These are phyloP conservation scores for Candida sphagnicola DNA, from an alignment of 805 yeast genomes.

Conservation along the genomic window DNA sequence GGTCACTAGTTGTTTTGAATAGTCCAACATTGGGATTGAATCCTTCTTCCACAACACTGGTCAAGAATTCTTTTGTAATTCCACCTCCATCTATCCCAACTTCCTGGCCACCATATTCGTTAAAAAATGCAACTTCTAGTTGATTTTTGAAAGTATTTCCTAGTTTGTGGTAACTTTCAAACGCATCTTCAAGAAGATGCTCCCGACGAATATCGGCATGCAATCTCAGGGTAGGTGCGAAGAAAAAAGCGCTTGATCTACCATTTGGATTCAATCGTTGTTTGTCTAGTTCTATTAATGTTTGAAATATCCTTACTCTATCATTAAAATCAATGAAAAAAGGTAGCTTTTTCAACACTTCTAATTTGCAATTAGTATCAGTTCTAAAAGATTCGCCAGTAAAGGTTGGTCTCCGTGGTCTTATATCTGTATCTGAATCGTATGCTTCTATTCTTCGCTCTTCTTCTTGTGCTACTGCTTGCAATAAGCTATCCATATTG, in stretches of 20 bases:
- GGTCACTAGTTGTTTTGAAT: slow-evolving; percentile 42
- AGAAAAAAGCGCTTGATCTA: slow-evolving; percentile 9
- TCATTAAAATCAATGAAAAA: slow-evolving; percentile 74
- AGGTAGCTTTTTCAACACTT: slow-evolving; percentile 62
- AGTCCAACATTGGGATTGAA: slow-evolving; percentile 42
- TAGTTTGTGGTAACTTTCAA: slow-evolving; percentile 45
- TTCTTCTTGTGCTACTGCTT: slow-evolving; percentile 41
- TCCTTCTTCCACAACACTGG: slow-evolving; percentile 65
- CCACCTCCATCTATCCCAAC: slow-evolving; percentile 98
- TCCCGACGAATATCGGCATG: slow-evolving; percentile 66
- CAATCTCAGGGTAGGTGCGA: slow-evolving; percentile 18
- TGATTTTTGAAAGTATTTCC: slow-evolving; percentile 57
- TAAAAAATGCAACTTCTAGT: slow-evolving; percentile 62
- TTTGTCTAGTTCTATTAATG: slow-evolving; percentile 55
- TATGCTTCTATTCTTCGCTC: slow-evolving; percentile 17
- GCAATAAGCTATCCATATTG: slow-evolving; percentile 33
- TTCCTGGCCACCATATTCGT: slow-evolving; percentile 69
- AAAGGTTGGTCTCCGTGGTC: not conserved
- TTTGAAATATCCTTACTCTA: slow-evolving; percentile 70
- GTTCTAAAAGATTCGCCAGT: not conserved
- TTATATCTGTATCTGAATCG: slow-evolving; percentile 11
- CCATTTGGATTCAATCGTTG: slow-evolving; percentile 12
- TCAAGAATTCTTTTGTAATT: slow-evolving; percentile 83
- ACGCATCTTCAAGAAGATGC: slow-evolving; percentile 72
- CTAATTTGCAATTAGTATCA: slow-evolving; percentile 29